phyloP scores from a whole-genome alignment of 352 stramenopile genomes.

The Thraustochytrium striatum region DNA sequence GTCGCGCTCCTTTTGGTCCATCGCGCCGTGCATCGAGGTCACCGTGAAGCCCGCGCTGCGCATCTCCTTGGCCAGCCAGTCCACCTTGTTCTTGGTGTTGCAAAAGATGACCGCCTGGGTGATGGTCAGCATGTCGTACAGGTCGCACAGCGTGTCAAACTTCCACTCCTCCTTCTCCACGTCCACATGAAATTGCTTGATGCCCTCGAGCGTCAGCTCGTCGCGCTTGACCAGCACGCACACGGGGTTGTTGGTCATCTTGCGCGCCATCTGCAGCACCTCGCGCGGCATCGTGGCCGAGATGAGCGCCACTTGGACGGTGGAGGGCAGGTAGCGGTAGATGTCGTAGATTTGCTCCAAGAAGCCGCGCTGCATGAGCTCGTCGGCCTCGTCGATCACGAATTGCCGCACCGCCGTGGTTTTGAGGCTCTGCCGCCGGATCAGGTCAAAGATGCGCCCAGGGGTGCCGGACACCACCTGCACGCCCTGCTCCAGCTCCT shows the following conservation, averaged over 20 bases:
- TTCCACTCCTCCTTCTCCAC: constrained; percentile 99
- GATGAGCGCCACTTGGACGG: constrained; percentile 95
- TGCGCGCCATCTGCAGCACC: constrained; percentile 96
- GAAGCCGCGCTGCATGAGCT: constrained; percentile 80
- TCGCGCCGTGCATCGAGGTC: constrained; percentile 99
- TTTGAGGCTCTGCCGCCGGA: constrained; percentile 66
- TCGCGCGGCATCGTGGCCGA: constrained; percentile 98
- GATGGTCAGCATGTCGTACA: constrained; percentile 99
- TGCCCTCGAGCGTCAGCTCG: constrained; percentile 98
- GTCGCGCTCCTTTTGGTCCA: constrained; percentile 98
- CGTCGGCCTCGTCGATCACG: constrained; percentile 78
- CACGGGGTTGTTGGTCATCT: constrained; percentile 97
- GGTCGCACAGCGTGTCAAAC: constrained; percentile 97
- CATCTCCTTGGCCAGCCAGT: constrained; percentile 99
- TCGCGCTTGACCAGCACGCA: constrained; percentile 93
- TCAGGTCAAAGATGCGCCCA: constrained; percentile 77
- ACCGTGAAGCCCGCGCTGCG: constrained; percentile 98
- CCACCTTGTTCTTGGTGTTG: constrained; percentile 98
- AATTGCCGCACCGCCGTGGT: constrained; percentile 72
- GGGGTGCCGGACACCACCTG: constrained; percentile 71
- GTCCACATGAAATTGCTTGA: constrained; percentile 99
- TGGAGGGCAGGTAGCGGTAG: constrained; percentile 90
- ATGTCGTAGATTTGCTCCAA: constrained; percentile 85
- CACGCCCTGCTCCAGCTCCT: constrained; percentile 84
- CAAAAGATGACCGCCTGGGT: constrained; percentile 99